Base-by-base conservation (phyloP, 768 basidiomycete species). In the Suillus hirtellus region DNA sequence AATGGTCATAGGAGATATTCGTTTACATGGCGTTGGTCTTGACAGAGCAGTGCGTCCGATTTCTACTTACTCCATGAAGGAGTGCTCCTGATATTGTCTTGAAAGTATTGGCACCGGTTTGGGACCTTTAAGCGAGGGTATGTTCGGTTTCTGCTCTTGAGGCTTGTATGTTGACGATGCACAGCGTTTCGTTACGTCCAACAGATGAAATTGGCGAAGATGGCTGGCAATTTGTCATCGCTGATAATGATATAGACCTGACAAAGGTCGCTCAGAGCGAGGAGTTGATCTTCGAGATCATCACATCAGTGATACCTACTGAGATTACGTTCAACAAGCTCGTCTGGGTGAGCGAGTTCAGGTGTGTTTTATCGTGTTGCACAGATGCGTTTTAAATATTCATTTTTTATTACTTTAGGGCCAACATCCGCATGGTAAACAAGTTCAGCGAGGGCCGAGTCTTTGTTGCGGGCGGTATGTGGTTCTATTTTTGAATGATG, bases 71-170 rank as follows among this genome's bases (percentile, higher is more conserved):
- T 52, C 14, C 1, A 7, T 62, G 4, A 4, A 24, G 17, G 38
- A 27, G 11, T 2, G 19, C 11, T 52, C 7, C 21, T 55, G 2
- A 55, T 38, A 12, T 1, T 8, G 21, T 38, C 1, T 49, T 15
- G 24, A 21, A 55, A 55, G 63, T 8, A 55, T 43, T 64, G 60
- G 60, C 63, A 82, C 63, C 79, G 78, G 69, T 82, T 81, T 80
- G 81, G 82, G 1, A 76, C 79, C 47, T 67, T 15, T n/a, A 14
- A 12, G 15, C 24, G 7, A 40, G 37, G 15, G 40, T 49, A 44
- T 44, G 38, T 42, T 5, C 59, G 0, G 1, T 52, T 44, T 24
- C 15, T 60, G 43, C 6, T n/a, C 8, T 52, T 1, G 4, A 52
- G 10, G 17, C 1, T 59, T 60, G 4, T 47, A 21, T 47, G 47